Percentiles rank a stretch among this genome's conserved stretches.
phyloP scores from a whole-genome alignment of 2,329 filamentous ascomycete genomes.

The Domatiomyces globalis region DNA sequence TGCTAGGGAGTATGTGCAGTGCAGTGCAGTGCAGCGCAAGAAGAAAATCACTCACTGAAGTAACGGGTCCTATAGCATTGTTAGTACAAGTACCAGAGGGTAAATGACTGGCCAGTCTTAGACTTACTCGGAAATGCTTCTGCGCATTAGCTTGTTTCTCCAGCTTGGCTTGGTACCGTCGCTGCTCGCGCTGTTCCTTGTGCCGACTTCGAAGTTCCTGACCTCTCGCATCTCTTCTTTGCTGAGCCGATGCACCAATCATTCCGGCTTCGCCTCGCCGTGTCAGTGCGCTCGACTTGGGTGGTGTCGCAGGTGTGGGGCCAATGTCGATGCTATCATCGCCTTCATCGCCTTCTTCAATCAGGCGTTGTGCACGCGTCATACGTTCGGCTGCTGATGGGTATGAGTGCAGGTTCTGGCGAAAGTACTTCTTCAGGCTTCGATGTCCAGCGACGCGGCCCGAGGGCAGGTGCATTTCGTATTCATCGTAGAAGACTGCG shows the following conservation, averaged over 20 bases:
- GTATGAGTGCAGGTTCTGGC: constrained; percentile 80
- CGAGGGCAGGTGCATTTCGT: constrained; percentile 82
- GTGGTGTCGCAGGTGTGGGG: constrained; percentile 7
- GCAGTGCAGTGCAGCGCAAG: constrained; percentile 1
- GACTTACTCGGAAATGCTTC: constrained; percentile 53
- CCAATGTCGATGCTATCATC: constrained; percentile 32
- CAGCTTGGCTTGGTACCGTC: constrained; percentile 53
- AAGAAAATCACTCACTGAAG: constrained; percentile 11
- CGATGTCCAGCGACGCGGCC: constrained; percentile 83
- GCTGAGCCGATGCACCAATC: constrained; percentile 59
- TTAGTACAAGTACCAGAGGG: not conserved
- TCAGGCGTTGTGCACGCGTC: constrained; percentile 29
- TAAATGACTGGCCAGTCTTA: not conserved
- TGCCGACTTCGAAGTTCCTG: constrained; percentile 57
- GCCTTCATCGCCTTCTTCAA: constrained; percentile 37
- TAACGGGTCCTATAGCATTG: constrained; percentile 10
- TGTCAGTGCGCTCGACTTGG: constrained; percentile 34
- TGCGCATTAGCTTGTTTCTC: constrained; percentile 66
- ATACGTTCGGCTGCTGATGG: constrained; percentile 64
- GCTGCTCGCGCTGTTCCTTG: constrained; percentile 46
- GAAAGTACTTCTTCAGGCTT: constrained; percentile 73
- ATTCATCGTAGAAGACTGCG: constrained; percentile 79
- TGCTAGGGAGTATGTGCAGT: not conserved
- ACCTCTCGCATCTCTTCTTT: constrained; percentile 53
- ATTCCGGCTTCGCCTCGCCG: constrained; percentile 65